A percentile compares a stretch with the other conserved stretches of the same genome.
These are phyloP conservation scores for Tolypocladium tropicale DNA, from an alignment of 2,329 filamentous ascomycete genomes.

Conservation along the genomic window DNA sequence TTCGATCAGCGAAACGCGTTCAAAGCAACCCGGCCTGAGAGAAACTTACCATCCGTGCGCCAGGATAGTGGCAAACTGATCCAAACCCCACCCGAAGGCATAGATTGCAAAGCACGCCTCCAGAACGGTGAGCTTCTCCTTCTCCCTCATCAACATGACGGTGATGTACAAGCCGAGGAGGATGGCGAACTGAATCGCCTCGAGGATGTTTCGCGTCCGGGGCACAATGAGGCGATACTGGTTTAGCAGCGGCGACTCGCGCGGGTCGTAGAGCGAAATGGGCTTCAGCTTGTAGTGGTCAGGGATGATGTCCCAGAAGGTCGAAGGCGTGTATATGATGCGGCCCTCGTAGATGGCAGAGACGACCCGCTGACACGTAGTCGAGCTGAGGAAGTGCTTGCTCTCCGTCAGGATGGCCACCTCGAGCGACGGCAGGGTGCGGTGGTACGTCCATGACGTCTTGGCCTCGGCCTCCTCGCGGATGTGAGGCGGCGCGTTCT, in stretches of 20 bases:
- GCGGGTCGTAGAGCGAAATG: constrained; percentile 70
- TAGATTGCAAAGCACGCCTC: constrained; percentile 65
- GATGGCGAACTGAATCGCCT: constrained; percentile 62
- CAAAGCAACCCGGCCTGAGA: no score
- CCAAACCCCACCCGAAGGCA: constrained; percentile 67
- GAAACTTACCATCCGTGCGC: constrained; percentile 55
- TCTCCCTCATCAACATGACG: constrained; percentile 60
- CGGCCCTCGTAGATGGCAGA: constrained; percentile 73
- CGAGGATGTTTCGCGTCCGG: constrained; percentile 64
- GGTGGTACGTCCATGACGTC: constrained; percentile 35
- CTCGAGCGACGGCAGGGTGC: constrained; percentile 68
- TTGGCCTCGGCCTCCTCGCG: constrained; percentile 44
- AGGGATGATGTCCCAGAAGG: constrained; percentile 73
- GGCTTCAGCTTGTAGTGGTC: constrained; percentile 79
- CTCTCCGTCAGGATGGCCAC: constrained; percentile 76
- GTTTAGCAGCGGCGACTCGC: constrained; percentile 65
- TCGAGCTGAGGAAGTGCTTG: constrained; percentile 66
- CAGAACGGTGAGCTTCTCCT: constrained; percentile 40
- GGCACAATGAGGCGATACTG: constrained; percentile 81
- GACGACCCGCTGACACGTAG: constrained; percentile 72
- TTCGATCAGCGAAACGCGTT: not conserved
- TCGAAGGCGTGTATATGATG: constrained; percentile 72
- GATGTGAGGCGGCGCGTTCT: constrained; percentile 64
- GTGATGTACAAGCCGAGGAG: constrained; percentile 59
- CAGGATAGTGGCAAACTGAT: constrained; percentile 66